These are phyloP conservation scores for Fusarium buharicum DNA, from an alignment of 2,329 filamentous ascomycete genomes.

Conservation along the genomic window DNA sequence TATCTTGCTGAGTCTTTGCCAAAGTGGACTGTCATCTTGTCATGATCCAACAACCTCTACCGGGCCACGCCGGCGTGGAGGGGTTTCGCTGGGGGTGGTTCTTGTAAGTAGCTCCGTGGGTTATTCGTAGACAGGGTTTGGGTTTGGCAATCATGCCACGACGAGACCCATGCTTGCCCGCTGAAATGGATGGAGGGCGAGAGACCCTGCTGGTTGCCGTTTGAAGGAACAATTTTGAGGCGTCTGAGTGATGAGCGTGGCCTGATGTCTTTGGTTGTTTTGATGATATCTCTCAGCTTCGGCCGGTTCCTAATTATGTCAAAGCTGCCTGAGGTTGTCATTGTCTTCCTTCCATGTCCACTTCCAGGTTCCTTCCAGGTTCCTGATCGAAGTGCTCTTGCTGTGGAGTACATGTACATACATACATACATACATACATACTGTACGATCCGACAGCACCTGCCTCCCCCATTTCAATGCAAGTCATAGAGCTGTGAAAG, in stretches of 20 bases:
- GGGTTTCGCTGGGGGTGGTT: slow-evolving; percentile 20
- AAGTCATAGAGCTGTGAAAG: slow-evolving; percentile 22
- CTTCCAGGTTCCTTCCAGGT: neutral
- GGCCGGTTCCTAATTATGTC: neutral
- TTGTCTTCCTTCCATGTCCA: slow-evolving; percentile 9
- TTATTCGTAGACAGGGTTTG: slow-evolving; percentile 30
- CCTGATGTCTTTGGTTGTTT: slow-evolving; percentile 24
- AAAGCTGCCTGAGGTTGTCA: slow-evolving; percentile 4
- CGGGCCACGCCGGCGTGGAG: slow-evolving; percentile 44
- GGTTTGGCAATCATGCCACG: slow-evolving; percentile 44
- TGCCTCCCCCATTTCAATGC: slow-evolving; percentile 30
- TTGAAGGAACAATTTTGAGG: slow-evolving; percentile 10
- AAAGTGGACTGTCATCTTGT: slow-evolving; percentile 46
- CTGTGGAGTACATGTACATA: slow-evolving; percentile 22
- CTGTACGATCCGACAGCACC: slow-evolving; percentile 29
- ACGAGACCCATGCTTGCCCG: slow-evolving; percentile 22
- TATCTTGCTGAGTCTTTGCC: slow-evolving; percentile 27
- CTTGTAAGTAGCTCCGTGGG: slow-evolving; percentile 25
- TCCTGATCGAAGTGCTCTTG: slow-evolving; percentile 3
- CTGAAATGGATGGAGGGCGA: slow-evolving; percentile 20
- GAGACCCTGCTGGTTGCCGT: slow-evolving; percentile 22
- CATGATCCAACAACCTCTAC: slow-evolving; percentile 38
- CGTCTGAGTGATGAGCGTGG: slow-evolving; percentile 17
- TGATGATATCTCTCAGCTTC: slow-evolving; percentile 24
- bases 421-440: no score